phyloP scores from a whole-genome alignment of 371 early-diverging fungal species.

The Mucor lusitanicus region DNA sequence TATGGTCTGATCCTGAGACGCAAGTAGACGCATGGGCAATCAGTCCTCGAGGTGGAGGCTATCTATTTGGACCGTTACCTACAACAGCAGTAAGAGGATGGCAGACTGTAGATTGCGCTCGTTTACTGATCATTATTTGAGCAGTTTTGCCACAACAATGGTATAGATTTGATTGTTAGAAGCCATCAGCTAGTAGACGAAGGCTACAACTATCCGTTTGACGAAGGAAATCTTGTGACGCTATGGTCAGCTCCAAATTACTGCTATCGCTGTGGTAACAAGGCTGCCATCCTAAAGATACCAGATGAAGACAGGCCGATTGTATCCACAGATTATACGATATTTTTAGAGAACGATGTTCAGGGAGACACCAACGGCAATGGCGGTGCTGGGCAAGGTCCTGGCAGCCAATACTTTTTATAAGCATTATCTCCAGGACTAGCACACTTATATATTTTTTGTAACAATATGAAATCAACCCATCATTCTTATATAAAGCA shows the following conservation, averaged over 20 bases:
- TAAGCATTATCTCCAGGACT: slow-evolving; percentile 6
- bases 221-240: slow-evolving; percentile 96
- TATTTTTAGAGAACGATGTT: slow-evolving; percentile 80
- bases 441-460: background rate
- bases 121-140: background rate
- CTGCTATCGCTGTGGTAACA: slow-evolving; percentile 99
- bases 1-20: slow-evolving; percentile 99
- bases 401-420: slow-evolving; percentile 52
- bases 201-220: slow-evolving; percentile 97
- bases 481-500: slow-evolving; percentile 4
- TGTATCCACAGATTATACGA: slow-evolving; percentile 74
- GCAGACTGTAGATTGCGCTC: background rate
- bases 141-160: slow-evolving; percentile 96
- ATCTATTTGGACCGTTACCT: slow-evolving; percentile 96
- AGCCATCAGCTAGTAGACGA: slow-evolving; percentile 98
- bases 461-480: background rate
- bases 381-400: slow-evolving; percentile 21
- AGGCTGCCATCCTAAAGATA: slow-evolving; percentile 95
- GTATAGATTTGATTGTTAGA: slow-evolving; percentile 90
- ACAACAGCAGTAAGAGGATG: slow-evolving; percentile 76
- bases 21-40: slow-evolving; percentile 97
- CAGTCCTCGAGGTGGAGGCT: slow-evolving; percentile 98
- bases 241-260: slow-evolving; percentile 99
- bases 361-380: slow-evolving; percentile 37
- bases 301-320: slow-evolving; percentile 79